phyloP scores from a whole-genome alignment of 768 basidiomycete species.

The Russula virescens region DNA sequence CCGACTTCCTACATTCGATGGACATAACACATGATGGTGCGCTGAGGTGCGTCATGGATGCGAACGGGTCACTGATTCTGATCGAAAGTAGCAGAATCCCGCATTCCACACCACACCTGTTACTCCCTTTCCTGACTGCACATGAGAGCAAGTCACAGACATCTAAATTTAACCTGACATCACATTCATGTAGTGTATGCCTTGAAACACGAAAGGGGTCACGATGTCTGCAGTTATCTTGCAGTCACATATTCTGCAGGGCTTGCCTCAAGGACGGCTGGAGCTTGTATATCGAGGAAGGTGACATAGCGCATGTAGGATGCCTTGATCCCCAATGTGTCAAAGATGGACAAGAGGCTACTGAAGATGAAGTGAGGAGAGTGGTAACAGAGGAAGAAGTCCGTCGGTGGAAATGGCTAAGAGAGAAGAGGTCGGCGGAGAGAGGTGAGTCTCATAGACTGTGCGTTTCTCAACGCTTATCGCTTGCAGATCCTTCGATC shows the following conservation, averaged over 20 bases:
- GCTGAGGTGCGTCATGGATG: constrained; percentile 4
- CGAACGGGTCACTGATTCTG: neutral
- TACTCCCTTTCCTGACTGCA: constrained; percentile 43
- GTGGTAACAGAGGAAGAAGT: constrained; percentile 63
- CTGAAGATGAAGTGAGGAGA: constrained; percentile 65
- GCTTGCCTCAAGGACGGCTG: constrained; percentile 76
- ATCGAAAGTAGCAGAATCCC: constrained; percentile 37
- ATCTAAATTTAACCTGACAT: constrained; percentile 52
- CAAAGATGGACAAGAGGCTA: constrained; percentile 53
- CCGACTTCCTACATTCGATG: constrained; percentile 51
- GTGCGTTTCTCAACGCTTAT: neutral
- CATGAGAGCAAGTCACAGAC: constrained; percentile 45
- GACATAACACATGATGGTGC: constrained; percentile 31
- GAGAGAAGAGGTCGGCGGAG: constrained; percentile 66
- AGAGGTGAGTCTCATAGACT: constrained; percentile 41
- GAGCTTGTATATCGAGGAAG: constrained; percentile 74
- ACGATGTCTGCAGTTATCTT: constrained; percentile 63
- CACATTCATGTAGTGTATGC: constrained; percentile 75
- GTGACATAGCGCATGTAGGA: constrained; percentile 65
- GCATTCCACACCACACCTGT: constrained; percentile 51
- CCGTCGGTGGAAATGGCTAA: constrained; percentile 72
- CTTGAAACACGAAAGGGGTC: constrained; percentile 67
- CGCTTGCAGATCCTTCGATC: constrained; percentile 60
- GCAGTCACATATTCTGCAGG: constrained; percentile 81
- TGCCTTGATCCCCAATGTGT: constrained; percentile 80